phyloP scores from a whole-genome alignment of 495 filamentous ascomycete genomes.

The Darksidea phi region DNA sequence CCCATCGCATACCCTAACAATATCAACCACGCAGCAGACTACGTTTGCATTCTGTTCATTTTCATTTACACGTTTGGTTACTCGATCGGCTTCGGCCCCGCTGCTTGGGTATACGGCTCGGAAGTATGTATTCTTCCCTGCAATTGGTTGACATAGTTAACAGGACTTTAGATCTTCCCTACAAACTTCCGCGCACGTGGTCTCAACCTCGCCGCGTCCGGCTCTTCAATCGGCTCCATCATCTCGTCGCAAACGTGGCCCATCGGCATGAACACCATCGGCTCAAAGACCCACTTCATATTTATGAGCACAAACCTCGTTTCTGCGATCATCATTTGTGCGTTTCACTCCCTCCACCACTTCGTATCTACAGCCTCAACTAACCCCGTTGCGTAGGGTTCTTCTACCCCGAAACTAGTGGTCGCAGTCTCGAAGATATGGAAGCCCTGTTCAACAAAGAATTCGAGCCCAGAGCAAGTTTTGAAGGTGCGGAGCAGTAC shows the following conservation, averaged over 20 bases:
- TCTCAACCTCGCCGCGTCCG: constrained; percentile 53
- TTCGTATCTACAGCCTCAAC: background rate
- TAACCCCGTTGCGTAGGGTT: constrained; percentile 4
- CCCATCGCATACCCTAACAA: constrained; percentile 54
- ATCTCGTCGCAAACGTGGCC: constrained; percentile 54
- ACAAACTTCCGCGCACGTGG: constrained; percentile 53
- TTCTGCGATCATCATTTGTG: constrained; percentile 47
- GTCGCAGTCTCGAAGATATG: constrained; percentile 32
- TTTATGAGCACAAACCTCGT: constrained; percentile 56
- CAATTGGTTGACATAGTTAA: constrained; percentile 4
- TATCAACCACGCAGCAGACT: constrained; percentile 51
- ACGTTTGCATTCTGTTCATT: constrained; percentile 55
- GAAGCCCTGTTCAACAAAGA: constrained; percentile 27
- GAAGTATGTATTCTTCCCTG: constrained; percentile 44
- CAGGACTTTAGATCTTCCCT: constrained; percentile 49
- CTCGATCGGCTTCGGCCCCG: constrained; percentile 57
- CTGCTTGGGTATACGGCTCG: constrained; percentile 59
- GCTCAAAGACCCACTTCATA: constrained; percentile 59
- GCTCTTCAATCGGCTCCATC: constrained; percentile 52
- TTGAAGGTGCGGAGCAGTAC: constrained; percentile 4
- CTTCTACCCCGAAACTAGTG: constrained; percentile 33
- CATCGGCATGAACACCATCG: constrained; percentile 52
- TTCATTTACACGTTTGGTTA: constrained; percentile 59
- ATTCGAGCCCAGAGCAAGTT: background rate
- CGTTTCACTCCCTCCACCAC: constrained; percentile 3